Conservation (phyloP, 352 stramenopile species). For the Phytophthora fragariae region DNA sequence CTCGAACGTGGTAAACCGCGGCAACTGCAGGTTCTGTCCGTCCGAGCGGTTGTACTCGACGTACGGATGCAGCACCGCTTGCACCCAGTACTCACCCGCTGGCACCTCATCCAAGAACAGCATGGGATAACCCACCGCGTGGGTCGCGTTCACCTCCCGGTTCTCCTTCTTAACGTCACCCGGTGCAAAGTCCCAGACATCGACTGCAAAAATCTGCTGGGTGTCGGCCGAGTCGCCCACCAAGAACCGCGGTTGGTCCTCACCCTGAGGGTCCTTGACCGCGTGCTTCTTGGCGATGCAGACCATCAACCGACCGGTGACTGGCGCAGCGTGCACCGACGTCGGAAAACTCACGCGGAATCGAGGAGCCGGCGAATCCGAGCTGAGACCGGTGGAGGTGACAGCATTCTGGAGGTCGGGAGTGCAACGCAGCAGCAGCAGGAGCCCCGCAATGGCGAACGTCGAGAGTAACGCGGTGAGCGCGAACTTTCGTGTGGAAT, state of each 20-base stretch:
- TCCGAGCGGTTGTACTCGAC: conserved; percentile 73
- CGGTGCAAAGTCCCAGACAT: conserved; percentile 60
- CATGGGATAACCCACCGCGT: conserved; percentile 58
- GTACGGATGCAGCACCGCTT: conserved; percentile 69
- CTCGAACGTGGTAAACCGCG: conserved; percentile 66
- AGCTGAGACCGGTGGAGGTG: conserved; percentile 10
- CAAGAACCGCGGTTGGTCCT: conserved; percentile 67
- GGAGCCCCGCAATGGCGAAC: conserved; percentile 17
- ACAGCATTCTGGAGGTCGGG: background rate
- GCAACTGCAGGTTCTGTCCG: conserved; percentile 51
- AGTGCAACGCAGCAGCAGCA: conserved; percentile 15
- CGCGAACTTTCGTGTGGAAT: conserved; percentile 13
- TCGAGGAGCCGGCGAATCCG: conserved; percentile 24
- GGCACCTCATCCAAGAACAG: conserved; percentile 51
- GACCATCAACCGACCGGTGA: conserved; percentile 68
- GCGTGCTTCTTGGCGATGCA: conserved; percentile 60
- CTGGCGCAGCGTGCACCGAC: conserved; percentile 36
- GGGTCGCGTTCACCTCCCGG: conserved; percentile 54
- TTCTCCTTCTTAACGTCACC: conserved; percentile 32
- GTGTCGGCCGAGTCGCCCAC: conserved; percentile 54
- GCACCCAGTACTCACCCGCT: conserved; percentile 67
- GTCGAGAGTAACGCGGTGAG: conserved; percentile 21
- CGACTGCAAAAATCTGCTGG: conserved; percentile 69
- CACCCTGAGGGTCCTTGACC: conserved; percentile 50
- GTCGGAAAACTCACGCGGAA: conserved; percentile 53